Evolutionary conservation across 2,329 filamentous ascomycete species (phyloP).

Genomic region (Rhynchosporium secalis): DNA sequence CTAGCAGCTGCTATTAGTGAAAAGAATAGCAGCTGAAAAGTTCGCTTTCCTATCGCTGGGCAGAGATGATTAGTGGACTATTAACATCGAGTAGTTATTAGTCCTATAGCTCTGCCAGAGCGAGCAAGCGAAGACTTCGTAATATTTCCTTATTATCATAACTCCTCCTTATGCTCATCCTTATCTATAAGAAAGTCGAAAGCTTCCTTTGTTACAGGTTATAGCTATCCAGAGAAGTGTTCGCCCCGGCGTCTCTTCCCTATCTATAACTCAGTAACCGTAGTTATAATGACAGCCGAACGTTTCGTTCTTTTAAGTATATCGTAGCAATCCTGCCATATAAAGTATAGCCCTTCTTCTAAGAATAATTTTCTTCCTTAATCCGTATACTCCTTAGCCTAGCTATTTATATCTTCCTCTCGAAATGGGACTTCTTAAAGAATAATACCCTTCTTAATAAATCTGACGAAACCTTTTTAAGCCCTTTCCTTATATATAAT

Average conservation of each 20-base stretch:
- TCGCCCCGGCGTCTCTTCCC: slow-evolving; percentile 6
- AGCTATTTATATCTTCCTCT: slow-evolving; percentile 1
- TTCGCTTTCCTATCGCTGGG: too few species aligned
- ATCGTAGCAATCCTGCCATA: not conserved
- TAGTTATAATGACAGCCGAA: slow-evolving; percentile 4
- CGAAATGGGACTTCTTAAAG: not conserved
- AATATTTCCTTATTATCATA: not conserved
- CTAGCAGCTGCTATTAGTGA: too few species aligned
- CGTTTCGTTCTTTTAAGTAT: slow-evolving; percentile 3
- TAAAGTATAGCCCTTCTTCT: slow-evolving; percentile 1
- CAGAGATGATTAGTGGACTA: not conserved
- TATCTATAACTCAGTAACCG: not conserved
- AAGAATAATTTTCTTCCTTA: not conserved
- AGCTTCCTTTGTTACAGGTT: slow-evolving; percentile 6
- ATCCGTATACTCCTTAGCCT: not conserved
- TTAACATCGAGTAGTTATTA: not conserved
- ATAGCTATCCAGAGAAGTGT: not conserved
- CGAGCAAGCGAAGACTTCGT: not conserved
- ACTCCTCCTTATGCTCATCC: slow-evolving; percentile 7
- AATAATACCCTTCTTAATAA: not conserved
- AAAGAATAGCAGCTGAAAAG: too few species aligned
- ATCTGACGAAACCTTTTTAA: not conserved
- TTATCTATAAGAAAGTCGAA: slow-evolving; percentile 1
- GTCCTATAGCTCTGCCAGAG: slow-evolving; percentile 1
- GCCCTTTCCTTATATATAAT: not conserved